These are phyloP conservation scores for Aspergillus latus DNA, from an alignment of 2,329 filamentous ascomycete genomes.

Conservation along the genomic window DNA sequence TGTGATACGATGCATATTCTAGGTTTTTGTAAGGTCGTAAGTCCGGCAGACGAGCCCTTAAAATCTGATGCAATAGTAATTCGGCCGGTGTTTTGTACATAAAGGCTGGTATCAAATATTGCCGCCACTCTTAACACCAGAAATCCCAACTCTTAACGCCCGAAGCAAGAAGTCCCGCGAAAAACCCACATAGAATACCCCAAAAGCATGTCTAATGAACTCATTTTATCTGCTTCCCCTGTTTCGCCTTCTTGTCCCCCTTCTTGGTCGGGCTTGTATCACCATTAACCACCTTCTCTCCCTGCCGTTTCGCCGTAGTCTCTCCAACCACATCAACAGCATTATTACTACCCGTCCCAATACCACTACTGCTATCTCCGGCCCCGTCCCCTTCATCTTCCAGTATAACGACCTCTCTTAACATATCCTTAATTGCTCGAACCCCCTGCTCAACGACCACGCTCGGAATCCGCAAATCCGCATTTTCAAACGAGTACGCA, in stretches of 20 bases:
- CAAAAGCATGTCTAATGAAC: background rate
- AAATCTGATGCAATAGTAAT: background rate
- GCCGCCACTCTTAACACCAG: conserved; percentile 14
- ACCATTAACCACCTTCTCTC: conserved; percentile 23
- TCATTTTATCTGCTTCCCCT: conserved; percentile 24
- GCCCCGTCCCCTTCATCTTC: conserved; percentile 36
- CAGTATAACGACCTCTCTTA: conserved; percentile 52
- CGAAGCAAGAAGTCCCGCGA: background rate
- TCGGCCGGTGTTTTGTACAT: conserved; percentile 11
- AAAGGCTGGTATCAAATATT: conserved; percentile 16
- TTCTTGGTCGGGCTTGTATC: conserved; percentile 28
- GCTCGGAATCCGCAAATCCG: conserved; percentile 52
- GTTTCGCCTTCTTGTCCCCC: conserved; percentile 26
- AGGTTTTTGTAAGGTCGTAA: background rate
- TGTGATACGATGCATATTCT: conserved; percentile 18
- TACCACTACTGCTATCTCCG: conserved; percentile 4
- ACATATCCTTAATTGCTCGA: conserved; percentile 51
- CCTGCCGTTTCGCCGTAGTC: background rate
- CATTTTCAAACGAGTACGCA: conserved; percentile 30
- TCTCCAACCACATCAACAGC: conserved; percentile 2
- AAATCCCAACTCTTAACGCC: conserved; percentile 5
- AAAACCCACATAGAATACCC: background rate
- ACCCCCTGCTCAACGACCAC: conserved; percentile 52
- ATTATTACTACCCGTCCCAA: conserved; percentile 3
- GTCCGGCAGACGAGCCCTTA: background rate